phyloP scores from a whole-genome alignment of 2,329 filamentous ascomycete species.

The Dothideomycetidae sp. region DNA sequence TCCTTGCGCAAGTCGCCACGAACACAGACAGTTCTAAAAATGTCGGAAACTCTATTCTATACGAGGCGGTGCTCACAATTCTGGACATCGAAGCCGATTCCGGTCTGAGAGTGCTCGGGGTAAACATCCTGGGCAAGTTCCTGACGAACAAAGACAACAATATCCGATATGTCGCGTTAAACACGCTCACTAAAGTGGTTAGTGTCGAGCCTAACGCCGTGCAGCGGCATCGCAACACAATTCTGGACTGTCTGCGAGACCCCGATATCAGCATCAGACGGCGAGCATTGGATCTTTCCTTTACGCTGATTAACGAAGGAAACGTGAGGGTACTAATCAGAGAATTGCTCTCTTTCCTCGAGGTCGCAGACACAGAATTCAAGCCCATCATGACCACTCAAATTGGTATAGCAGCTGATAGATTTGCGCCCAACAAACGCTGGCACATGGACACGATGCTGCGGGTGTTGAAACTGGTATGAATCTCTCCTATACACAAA shows the following conservation, averaged over 20 bases:
- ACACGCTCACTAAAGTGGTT: constrained; percentile 95
- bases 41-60: constrained; percentile 93
- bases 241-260: constrained; percentile 87
- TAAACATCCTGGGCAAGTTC: constrained; percentile 98
- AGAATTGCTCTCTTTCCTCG: constrained; percentile 85
- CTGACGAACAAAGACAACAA: constrained; percentile 98
- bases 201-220: constrained; percentile 96
- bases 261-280: constrained; percentile 96
- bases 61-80: constrained; percentile 93
- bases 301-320: constrained; percentile 92
- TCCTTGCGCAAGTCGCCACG: constrained; percentile 78
- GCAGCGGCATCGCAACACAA: constrained; percentile 92
- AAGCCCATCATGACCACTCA: constrained; percentile 97
- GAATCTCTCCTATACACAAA: constrained; percentile 9
- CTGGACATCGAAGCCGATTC: constrained; percentile 97
- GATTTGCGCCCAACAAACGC: constrained; percentile 89
- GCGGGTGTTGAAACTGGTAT: constrained; percentile 64
- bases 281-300: constrained; percentile 90
- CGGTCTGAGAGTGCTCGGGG: constrained; percentile 79
- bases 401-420: constrained; percentile 91
- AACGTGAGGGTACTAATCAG: constrained; percentile 89
- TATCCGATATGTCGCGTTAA: constrained; percentile 93
- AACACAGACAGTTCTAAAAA: constrained; percentile 98
- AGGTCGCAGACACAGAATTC: constrained; percentile 96
- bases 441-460: constrained; percentile 99